Evolutionary conservation across 306 rosid genomes (phyloP).

Genomic region (Luffa aegyptiaca): DNA sequence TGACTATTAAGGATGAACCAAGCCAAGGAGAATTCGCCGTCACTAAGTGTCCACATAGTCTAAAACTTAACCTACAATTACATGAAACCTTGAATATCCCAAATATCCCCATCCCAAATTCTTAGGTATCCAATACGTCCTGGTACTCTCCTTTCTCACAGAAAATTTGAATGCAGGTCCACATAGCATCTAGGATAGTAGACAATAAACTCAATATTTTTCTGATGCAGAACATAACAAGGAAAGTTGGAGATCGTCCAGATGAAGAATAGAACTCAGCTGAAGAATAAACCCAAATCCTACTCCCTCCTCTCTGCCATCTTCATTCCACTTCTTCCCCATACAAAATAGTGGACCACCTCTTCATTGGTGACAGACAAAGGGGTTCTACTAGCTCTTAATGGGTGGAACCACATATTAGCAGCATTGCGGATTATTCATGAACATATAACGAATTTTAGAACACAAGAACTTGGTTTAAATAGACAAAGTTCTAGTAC

Average conservation of each 20-base stretch:
- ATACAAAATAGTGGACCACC: not conserved
- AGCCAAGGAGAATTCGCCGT: not conserved
- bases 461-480: not conserved
- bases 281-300: not conserved
- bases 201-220: not conserved
- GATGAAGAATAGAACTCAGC: not conserved
- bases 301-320: not conserved
- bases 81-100: not conserved
- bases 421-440: not conserved
- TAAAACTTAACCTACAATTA: not conserved
- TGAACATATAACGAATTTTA: not conserved
- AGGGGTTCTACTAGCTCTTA: not conserved
- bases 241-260: not conserved
- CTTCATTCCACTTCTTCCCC: not conserved
- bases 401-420: conserved; percentile 3
- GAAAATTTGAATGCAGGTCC: not conserved
- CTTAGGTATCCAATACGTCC: not conserved
- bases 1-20: not conserved
- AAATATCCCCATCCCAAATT: not conserved
- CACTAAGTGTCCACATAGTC: not conserved
- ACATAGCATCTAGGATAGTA: not conserved
- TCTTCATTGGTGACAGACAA: not conserved
- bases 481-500: not conserved
- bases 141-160: not conserved
- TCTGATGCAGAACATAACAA: not conserved